These are phyloP conservation scores for Ustilago xerochloae DNA, from an alignment of 1,284 basidiomycete genomes.

Conservation along the genomic window DNA sequence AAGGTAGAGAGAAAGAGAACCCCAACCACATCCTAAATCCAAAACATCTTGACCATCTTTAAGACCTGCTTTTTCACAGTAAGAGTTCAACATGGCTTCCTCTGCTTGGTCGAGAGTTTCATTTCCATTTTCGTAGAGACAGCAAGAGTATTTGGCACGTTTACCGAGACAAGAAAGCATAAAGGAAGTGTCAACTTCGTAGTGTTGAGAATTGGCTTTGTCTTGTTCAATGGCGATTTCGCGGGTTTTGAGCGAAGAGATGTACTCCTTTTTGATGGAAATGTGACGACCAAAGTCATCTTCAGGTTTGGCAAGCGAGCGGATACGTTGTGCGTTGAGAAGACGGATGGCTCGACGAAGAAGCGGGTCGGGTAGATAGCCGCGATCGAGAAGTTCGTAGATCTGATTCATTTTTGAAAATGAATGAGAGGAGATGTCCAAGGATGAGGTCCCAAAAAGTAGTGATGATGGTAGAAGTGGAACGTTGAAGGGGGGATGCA, in stretches of 20 bases:
- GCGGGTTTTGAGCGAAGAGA: slow-evolving; percentile 69
- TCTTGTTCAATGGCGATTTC: slow-evolving; percentile 77
- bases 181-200: slow-evolving; percentile 73
- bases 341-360: slow-evolving; percentile 75
- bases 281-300: slow-evolving; percentile 77
- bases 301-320: slow-evolving; percentile 73
- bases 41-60: slow-evolving; percentile 77
- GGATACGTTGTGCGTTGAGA: slow-evolving; percentile 75
- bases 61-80: slow-evolving; percentile 77
- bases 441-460: neutral
- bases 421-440: neutral
- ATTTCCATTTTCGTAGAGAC: slow-evolving; percentile 76
- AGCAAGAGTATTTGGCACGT: slow-evolving; percentile 71
- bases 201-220: slow-evolving; percentile 83
- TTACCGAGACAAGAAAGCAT: slow-evolving; percentile 59
- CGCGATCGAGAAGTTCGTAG: slow-evolving; percentile 47
- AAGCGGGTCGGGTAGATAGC: slow-evolving; percentile 62
- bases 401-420: slow-evolving; percentile 36
- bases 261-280: slow-evolving; percentile 75
- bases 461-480: neutral
- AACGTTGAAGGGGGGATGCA: neutral
- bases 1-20: slow-evolving; percentile 77
- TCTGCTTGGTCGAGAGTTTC: slow-evolving; percentile 79
- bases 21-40: slow-evolving; percentile 83
- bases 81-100: slow-evolving; percentile 75